Base-by-base conservation (phyloP, 1,284 basidiomycete species). In the Naganishia sp. region DNA sequence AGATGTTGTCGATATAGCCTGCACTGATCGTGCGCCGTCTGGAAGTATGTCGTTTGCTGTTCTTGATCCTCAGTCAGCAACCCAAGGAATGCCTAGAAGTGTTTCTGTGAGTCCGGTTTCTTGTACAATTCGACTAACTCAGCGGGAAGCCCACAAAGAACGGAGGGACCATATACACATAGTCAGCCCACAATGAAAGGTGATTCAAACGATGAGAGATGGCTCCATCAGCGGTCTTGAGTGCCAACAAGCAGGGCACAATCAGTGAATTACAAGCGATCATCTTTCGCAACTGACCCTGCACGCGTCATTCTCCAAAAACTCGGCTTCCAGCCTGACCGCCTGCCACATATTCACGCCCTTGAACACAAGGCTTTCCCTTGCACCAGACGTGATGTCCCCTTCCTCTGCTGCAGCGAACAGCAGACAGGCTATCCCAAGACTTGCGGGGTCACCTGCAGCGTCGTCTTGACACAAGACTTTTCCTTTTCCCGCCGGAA, bases 91-190 rank as follows among this genome's bases (percentile, higher is more conserved):
- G 65, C 65, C 65, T 66, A 48, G 36, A 15, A 10, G 39, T 16
- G 15, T 9, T 25, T 31, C 18, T 33, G 18, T 50, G 42, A 28
- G 42, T 33, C 16, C 6, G 36, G 6, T 7, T 28, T n/a, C 42
- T 25, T 36, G 5, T 18, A 39, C 45, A 46, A 60, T 21, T 3
- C 7, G 11, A 28, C 28, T 28, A 5, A 5, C 28, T 39, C 16
- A 6, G 4, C 16, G 11, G 23, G 31, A n/a, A n/a, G 16, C 57
- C 48, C 31, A 61, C 59, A 7, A 63, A 36, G 53, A 54, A 66
- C 2, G 65, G 65, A 1, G 65, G 65, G 23, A 60, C 65, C 65
- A 66, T 66, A 21, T 66, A 66, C 3, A 66, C 45, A 23, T 55
- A 66, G 45, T 66, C 65, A 1, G 65, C 65, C 65, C 59, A 66